Base-by-base conservation (phyloP, 2,329 filamentous ascomycete species). In the Decorospora gaudefroyi region DNA sequence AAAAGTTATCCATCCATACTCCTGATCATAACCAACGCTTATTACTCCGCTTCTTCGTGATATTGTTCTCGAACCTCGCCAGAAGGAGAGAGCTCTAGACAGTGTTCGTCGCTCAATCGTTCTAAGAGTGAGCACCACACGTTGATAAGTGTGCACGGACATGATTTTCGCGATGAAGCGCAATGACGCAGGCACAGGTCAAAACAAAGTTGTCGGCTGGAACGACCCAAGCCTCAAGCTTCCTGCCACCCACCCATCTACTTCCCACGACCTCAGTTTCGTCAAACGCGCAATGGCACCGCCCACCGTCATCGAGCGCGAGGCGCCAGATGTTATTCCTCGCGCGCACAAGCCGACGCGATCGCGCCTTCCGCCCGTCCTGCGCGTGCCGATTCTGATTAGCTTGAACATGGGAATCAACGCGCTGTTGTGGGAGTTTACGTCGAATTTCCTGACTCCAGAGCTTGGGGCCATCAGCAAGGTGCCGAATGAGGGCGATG, bases 381-480 rank as follows among this genome's bases (percentile, higher is more conserved):
- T 76, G 46, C 71, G 71, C 46, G 69, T 76, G 34, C 67, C 69
- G 16, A 65, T 76, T 31, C 64, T 74, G 18, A 69, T 80, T n/a
- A 42, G 78, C 12, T 64, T 78, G 46, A 82, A 76, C 69, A 76
- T 91, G 45, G 73, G 76, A 21, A 71, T 90, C 44, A 86, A 84
- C 52, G 78, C 81, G 11, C 60, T 84, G 12, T 78, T 88, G 5
- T 87, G 87, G 68, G 81, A 82, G 32, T 64, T 85, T 38, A 74
- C 81, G 5, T 77, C 81, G 33, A 76, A 80, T 25, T 77, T 82
- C 50, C 83, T 82, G 4, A 76, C 78, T 10, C 81, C 79, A 5
- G 85, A 91, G 67, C 74, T 95, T 27, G 83, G 83, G 1, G 73
- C 74, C 17, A 78, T 92, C 46, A 86, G 83, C 66, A 82, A 84